Evolutionary conservation across 495 filamentous ascomycete genomes (phyloP), one percentile per base, ranked within the genome.

Genomic region (Penicillium paxilli): DNA sequence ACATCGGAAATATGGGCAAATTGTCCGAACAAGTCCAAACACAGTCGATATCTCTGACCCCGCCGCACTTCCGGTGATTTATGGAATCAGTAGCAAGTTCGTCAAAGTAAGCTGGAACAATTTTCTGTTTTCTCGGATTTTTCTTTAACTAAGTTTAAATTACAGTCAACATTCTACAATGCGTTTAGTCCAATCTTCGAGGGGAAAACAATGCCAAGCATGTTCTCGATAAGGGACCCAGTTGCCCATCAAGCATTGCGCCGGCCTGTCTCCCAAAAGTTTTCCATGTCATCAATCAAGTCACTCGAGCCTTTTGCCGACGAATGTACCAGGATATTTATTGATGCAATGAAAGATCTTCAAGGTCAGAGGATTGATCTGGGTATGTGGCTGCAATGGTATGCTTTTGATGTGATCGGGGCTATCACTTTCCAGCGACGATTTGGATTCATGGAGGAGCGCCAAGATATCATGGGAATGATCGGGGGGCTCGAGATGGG

Each of bases 51-150:
- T 57, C 19, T 47, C 48, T 1, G 81, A 88, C 61, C 85, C 87
- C 0, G 75, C 76, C 47, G 81, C 85, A 8, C 67, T 91, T 24
- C 86, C 85, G 60, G 73, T 73, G 11, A 90, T 91, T 22, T 92
- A 91, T 60, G 84, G 87, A 2, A 74, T 88, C 33, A 87, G 87
- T 56, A 89, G 88, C 68, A 84, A 84, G 30, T 89, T 89, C 62
- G 68, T 72, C 41, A 92, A 91, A 74, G 83, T 87, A 58, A 30
- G 69, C 30, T n/a, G n/a, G n/a, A n/a, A n/a, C n/a, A n/a, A n/a
- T n/a, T n/a, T n/a, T n/a, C n/a, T n/a, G n/a, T n/a, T n/a, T n/a
- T n/a, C n/a, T n/a, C n/a, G n/a, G n/a, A n/a, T n/a, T n/a, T n/a
- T n/a, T n/a, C n/a, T n/a, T n/a, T n/a, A n/a, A n/a, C n/a, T n/a